Evolutionary conservation across 805 yeast species (phyloP).

Genomic region (Teunomyces atbi): DNA sequence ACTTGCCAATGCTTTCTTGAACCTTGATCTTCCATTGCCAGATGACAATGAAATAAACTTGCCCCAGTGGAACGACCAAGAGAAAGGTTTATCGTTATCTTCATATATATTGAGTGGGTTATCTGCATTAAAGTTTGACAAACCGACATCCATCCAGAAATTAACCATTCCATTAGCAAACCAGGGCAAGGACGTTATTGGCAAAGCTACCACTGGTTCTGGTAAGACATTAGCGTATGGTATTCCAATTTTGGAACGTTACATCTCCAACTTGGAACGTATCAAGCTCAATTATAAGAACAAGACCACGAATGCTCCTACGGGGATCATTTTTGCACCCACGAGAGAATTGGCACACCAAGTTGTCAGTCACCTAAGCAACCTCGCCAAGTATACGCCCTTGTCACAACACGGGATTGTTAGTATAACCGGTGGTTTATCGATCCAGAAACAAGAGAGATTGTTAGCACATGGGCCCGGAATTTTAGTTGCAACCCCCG

Average conservation of each 20-base stretch:
- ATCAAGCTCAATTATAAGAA: slow-evolving; percentile 15
- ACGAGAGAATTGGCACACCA: slow-evolving; percentile 97
- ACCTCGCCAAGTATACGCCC: slow-evolving; percentile 52
- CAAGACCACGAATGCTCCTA: slow-evolving; percentile 43
- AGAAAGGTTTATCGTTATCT: slow-evolving; percentile 45
- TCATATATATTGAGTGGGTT: slow-evolving; percentile 63
- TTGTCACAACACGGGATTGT: slow-evolving; percentile 58
- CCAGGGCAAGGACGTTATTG: slow-evolving; percentile 78
- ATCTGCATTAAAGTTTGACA: slow-evolving; percentile 50
- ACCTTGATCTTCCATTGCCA: slow-evolving; percentile 25
- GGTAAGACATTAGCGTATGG: slow-evolving; percentile 98
- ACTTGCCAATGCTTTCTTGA: slow-evolving; percentile 28
- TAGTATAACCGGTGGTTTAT: slow-evolving; percentile 89
- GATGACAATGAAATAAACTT: slow-evolving; percentile 42
- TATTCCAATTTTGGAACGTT: slow-evolving; percentile 79
- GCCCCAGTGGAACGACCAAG: slow-evolving; percentile 59
- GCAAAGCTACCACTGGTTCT: slow-evolving; percentile 96
- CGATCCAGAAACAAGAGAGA: slow-evolving; percentile 91
- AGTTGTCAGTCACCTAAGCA: slow-evolving; percentile 75
- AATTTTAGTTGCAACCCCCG: slow-evolving; percentile 92
- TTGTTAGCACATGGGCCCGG: slow-evolving; percentile 70
- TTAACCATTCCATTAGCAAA: slow-evolving; percentile 72
- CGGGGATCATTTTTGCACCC: slow-evolving; percentile 86
- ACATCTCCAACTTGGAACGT: slow-evolving; percentile 28
- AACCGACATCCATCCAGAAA: slow-evolving; percentile 85